Evolutionary conservation across 306 rosid species (phyloP).

Genomic region (Geum urbanum): DNA sequence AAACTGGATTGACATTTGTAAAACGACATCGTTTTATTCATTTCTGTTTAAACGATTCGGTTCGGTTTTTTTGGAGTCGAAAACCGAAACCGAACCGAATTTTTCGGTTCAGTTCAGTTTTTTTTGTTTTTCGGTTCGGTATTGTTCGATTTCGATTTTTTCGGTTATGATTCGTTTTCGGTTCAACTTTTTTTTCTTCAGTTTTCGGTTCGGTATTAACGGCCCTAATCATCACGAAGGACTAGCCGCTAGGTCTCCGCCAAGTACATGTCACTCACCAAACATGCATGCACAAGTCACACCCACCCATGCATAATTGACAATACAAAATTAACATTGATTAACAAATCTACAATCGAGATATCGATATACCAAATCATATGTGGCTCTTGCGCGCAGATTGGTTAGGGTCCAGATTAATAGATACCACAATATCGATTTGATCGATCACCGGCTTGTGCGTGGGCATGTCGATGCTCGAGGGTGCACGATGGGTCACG

Average conservation of each 20-base stretch:
- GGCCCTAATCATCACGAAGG: too few species aligned
- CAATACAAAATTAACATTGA: not conserved
- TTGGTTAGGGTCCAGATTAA: constrained; percentile 16
- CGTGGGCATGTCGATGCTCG: constrained; percentile 24
- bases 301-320: constrained; percentile 17
- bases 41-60: too few species aligned
- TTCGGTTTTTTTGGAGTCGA: too few species aligned
- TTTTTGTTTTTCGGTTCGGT: too few species aligned
- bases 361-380: not conserved
- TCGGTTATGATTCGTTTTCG: too few species aligned
- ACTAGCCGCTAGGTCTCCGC: not conserved
- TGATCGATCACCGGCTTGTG: constrained; percentile 28
- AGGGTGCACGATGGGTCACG: constrained; percentile 53
- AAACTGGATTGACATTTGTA: too few species aligned
- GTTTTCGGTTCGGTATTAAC: too few species aligned
- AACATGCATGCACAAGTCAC: constrained; percentile 56
- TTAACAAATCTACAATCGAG: constrained; percentile 7
- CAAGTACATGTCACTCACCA: constrained; percentile 52
- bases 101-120: too few species aligned
- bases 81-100: too few species aligned
- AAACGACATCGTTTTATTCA: too few species aligned
- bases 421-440: constrained; percentile 32
- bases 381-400: constrained; percentile 22
- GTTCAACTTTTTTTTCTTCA: too few species aligned
- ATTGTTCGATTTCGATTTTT: too few species aligned